Conservation (phyloP, 2,329 filamentous ascomycete genomes). For the Furcasterigmium sp. region DNA sequence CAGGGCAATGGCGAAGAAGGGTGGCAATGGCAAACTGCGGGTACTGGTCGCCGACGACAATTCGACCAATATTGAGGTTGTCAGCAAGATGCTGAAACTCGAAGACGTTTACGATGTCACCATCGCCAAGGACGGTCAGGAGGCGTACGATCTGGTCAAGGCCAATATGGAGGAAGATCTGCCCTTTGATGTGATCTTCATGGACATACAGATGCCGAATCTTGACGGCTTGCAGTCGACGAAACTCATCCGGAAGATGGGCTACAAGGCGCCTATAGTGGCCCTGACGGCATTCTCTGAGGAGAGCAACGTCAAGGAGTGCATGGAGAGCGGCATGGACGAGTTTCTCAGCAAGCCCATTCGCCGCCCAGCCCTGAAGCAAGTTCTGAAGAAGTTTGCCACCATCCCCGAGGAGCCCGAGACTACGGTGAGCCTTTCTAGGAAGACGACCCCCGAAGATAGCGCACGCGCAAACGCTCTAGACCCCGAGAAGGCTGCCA, state of each 20-base stretch:
- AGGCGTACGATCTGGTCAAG: conserved; percentile 83
- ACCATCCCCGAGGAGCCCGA: conserved; percentile 72
- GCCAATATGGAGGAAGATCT: conserved; percentile 69
- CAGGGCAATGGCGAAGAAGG: conserved; percentile 57
- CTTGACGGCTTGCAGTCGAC: conserved; percentile 86
- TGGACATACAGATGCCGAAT: conserved; percentile 96
- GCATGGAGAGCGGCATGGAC: conserved; percentile 87
- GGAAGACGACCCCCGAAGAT: conserved; percentile 21
- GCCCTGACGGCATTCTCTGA: conserved; percentile 87
- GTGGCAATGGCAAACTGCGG: conserved; percentile 58
- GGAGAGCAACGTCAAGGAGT: conserved; percentile 81
- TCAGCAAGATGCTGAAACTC: conserved; percentile 63
- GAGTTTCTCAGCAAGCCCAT: conserved; percentile 79
- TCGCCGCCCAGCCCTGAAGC: conserved; percentile 76
- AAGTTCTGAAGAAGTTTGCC: conserved; percentile 77
- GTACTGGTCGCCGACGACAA: conserved; percentile 79
- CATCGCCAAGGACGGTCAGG: conserved; percentile 79
- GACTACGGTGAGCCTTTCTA: conserved; percentile 25
- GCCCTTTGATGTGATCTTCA: conserved; percentile 84
- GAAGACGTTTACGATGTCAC: conserved; percentile 84
- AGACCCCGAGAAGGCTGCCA: conserved; percentile 13
- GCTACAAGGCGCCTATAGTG: conserved; percentile 83
- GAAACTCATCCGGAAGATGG: conserved; percentile 76
- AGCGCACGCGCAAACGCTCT: not conserved
- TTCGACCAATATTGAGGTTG: conserved; percentile 52